Evolutionary conservation across 1,139 yeast genomes (phyloP), one percentile per base, ranked within the genome.

Genomic region (Suhomyces atakaporum): DNA sequence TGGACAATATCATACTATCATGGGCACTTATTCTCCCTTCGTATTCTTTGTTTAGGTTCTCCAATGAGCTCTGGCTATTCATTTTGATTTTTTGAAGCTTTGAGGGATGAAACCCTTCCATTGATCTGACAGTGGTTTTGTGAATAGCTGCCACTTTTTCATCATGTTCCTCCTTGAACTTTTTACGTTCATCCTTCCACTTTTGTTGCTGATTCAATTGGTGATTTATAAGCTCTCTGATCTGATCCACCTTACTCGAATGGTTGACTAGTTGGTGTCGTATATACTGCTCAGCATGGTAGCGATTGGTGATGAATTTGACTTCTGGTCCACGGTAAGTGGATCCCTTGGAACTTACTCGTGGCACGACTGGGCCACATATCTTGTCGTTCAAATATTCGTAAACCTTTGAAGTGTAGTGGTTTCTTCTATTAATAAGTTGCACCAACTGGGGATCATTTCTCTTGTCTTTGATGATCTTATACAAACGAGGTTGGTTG

Each of bases 271-370:
- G 22, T 6, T 32, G 32, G 2, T 38, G 27, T 3, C 36, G 33
- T 2, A 57, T 30, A 37, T 52, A 56, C 18, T 39, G 32, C 19
- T 38, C 40, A 2, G 62, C 63, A 36, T 52, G 59, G 30, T 43
- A 45, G 10, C 59, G 34, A 27, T 55, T 53, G 19, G 56, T 42
- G 22, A 58, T 58, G 35, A 38, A 45, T 16, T 33, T 37, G 15
- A 58, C 45, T 26, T 54, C 57, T 2, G 45, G 42, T 1, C 34
- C 39, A 9, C 16, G 21, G 24, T 32, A 21, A n/a, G n/a, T n/a
- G n/a, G n/a, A n/a, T n/a, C n/a, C n/a, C n/a, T n/a, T n/a, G n/a
- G n/a, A n/a, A n/a, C n/a, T n/a, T n/a, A n/a, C n/a, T n/a, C n/a
- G n/a, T n/a, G n/a, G n/a, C n/a, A n/a, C n/a, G n/a, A n/a, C n/a